Evolutionary conservation across 805 yeast species (phyloP), one percentile per base, ranked within the genome.

Genomic region (Sugiyamaella chiloensis): DNA sequence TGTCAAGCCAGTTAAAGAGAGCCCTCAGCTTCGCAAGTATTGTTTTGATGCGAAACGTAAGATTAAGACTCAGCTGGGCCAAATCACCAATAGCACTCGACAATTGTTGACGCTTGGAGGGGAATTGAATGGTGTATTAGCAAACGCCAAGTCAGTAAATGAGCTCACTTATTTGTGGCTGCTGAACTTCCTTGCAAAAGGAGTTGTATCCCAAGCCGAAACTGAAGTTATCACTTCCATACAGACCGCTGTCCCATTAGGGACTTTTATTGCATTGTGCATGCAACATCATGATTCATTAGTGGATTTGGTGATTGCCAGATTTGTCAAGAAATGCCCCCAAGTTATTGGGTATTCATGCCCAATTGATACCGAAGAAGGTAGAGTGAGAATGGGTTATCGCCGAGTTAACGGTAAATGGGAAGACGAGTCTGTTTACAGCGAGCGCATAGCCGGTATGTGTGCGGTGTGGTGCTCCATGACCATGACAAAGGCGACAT

Each of bases 311-410:
- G 61, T 85, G 24, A 67, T 81, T 60, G 95, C 98, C 0, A 75
- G 98, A 53, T 78, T 90, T 60, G 86, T 88, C 27, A 91, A 91
- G 64, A 88, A 89, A 59, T 93, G 98, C 61, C 97, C 98, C 1
- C 77, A 76, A 51, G 76, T 90, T 16, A 81, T 93, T 40, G 99
- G 99, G 0, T 91, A 75, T 63, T 73, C 85, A 0, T 83, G 95
- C 59, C 48, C 75, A 1, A 78, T 85, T 24, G 87, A 83, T 46
- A 85, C 96, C 0, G 96, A 82, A 54, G 84, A 83, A 55, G 97
- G 96, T 2, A 72, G 96, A 47, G 49, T 65, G 12, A 72, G 83
- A 42, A 89, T 91, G 97, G 99, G 96, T 2, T 91, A 93, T 88
- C 82, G 81, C 55, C 69, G 85, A 39, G 60, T 62, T 12, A 78